Evolutionary conservation across 306 rosid genomes (phyloP).

Genomic region (Cucumis sativus): DNA sequence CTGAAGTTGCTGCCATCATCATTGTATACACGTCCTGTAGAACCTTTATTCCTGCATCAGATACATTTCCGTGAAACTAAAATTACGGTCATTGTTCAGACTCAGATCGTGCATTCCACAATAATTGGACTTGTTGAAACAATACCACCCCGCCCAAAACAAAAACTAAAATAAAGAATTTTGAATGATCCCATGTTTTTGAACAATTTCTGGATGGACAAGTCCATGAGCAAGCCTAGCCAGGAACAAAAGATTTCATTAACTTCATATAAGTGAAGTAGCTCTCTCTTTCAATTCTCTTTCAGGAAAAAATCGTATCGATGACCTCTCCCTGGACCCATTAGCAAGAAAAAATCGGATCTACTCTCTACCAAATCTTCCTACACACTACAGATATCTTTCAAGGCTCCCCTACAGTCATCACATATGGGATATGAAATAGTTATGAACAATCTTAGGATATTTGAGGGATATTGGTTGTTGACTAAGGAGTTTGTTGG

Average conservation of each 20-base stretch:
- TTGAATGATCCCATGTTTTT: too few relatives aligned
- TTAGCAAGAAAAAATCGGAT: neutral
- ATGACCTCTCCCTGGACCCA: too few relatives aligned
- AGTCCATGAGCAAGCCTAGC: neutral
- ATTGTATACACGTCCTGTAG: constrained; percentile 31
- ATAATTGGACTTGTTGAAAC: neutral
- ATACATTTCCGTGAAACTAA: too few relatives aligned
- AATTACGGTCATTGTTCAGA: neutral
- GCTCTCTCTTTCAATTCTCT: neutral
- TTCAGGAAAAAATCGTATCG: neutral
- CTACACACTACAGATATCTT: neutral
- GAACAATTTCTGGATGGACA: neutral
- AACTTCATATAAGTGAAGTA: neutral
- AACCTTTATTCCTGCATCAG: constrained; percentile 45
- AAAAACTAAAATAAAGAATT: too few relatives aligned
- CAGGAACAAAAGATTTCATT: too few relatives aligned
- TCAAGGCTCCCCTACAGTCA: neutral
- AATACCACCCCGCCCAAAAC: too few relatives aligned
- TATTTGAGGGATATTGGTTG: neutral
- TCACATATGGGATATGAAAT: neutral
- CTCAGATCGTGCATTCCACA: neutral
- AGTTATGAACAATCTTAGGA: neutral
- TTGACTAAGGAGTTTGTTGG: neutral
- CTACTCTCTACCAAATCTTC: neutral
- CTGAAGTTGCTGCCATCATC: constrained; percentile 24